Conservation (phyloP, 2,329 filamentous ascomycete genomes). For the Pseudogymnoascus sp. region DNA sequence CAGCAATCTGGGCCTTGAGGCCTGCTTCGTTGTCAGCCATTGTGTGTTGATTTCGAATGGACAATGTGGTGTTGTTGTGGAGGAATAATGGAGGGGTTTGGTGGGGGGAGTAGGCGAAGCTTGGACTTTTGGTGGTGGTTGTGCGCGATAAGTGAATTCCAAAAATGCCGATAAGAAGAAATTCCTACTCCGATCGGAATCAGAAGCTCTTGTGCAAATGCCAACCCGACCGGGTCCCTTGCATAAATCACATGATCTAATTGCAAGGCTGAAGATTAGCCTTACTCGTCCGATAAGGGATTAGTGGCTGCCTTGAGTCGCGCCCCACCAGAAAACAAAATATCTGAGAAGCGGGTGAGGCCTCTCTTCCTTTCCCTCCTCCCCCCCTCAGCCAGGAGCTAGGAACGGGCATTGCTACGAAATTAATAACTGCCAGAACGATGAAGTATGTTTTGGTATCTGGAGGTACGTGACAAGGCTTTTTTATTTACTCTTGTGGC, state of each 20-base stretch:
- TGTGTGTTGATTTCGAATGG: conserved; percentile 1
- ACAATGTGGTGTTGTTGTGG: neutral
- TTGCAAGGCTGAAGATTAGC: neutral
- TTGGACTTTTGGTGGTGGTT: conserved; percentile 1
- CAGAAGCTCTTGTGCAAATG: neutral
- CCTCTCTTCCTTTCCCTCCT: neutral
- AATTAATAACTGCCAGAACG: conserved; percentile 27
- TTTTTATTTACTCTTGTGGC: neutral
- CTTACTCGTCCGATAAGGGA: conserved; percentile 1
- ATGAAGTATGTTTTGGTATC: conserved; percentile 81
- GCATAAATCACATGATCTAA: conserved; percentile 1
- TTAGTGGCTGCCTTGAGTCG: conserved; percentile 7
- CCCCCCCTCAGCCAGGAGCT: conserved; percentile 2
- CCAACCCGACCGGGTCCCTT: neutral
- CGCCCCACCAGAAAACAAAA: conserved; percentile 8
- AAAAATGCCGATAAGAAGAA: conserved; percentile 4
- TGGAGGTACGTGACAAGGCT: conserved; percentile 46
- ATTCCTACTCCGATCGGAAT: conserved; percentile 6
- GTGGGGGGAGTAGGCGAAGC: conserved; percentile 7
- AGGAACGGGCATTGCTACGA: conserved; percentile 4
- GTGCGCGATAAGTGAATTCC: conserved; percentile 6
- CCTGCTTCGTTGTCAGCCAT: conserved; percentile 5
- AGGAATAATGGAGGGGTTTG: conserved; percentile 5
- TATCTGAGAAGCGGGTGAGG: conserved; percentile 2
- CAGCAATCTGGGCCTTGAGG: neutral